A percentile compares a stretch with the other conserved stretches of the same genome.
phyloP scores from a whole-genome alignment of 2,329 filamentous ascomycete genomes.

The Exophiala aquamarina region DNA sequence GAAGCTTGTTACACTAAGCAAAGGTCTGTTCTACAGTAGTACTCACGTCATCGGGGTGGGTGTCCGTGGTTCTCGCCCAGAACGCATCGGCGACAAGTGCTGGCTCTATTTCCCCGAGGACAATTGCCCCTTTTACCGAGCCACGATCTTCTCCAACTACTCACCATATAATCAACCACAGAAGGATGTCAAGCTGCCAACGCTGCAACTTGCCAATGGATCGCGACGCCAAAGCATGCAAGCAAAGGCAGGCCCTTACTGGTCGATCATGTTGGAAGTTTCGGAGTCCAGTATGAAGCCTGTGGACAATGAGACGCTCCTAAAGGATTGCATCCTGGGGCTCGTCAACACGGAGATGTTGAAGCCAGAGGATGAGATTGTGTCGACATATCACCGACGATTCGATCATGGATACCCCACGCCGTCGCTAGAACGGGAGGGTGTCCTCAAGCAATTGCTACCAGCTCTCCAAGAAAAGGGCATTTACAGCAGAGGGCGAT shows the following conservation, averaged over 20 bases:
- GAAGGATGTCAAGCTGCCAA: constrained; percentile 78
- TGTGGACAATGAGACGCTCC: constrained; percentile 78
- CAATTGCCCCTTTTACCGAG: constrained; percentile 98
- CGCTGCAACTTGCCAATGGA: constrained; percentile 81
- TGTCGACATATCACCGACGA: constrained; percentile 95
- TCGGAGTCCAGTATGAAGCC: constrained; percentile 96
- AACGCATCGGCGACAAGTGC: constrained; percentile 98
- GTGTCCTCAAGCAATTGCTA: constrained; percentile 86
- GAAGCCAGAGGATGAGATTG: constrained; percentile 85
- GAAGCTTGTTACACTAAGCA: constrained; percentile 78
- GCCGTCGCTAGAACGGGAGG: constrained; percentile 90
- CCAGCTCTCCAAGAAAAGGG: constrained; percentile 88
- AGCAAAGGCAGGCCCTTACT: constrained; percentile 88
- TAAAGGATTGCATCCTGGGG: constrained; percentile 91
- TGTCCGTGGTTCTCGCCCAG: constrained; percentile 84
- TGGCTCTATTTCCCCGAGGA: constrained; percentile 99
- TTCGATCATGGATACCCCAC: constrained; percentile 99
- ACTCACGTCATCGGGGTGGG: constrained; percentile 97
- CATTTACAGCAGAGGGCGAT: constrained; percentile 94
- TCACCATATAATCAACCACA: constrained; percentile 96
- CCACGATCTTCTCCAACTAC: constrained; percentile 99
- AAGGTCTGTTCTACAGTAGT: constrained; percentile 92
- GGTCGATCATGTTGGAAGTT: constrained; percentile 99
- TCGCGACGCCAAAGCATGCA: constrained; percentile 72
- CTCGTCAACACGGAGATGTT: constrained; percentile 98